Base-by-base conservation (phyloP, 2,329 filamentous ascomycete genomes). In the Clarireedia hainanense region DNA sequence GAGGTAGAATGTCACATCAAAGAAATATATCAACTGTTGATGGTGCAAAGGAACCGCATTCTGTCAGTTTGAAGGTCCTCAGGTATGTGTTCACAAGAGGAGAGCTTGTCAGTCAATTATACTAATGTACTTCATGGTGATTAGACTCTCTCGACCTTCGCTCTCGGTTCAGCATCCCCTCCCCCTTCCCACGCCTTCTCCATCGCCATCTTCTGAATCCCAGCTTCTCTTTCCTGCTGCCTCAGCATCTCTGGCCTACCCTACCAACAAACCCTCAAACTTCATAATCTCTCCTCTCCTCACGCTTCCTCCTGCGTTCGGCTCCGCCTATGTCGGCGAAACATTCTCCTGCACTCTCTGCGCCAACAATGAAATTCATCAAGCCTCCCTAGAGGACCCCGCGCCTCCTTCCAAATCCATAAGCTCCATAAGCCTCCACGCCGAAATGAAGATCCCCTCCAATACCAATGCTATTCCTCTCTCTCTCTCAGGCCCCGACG, bases 371-470 rank as follows among this genome's bases (percentile, higher is more conserved):
- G 92, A 97, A 67, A 34, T 34, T 34, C 72, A 84, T 1, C 64
- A 71, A 6, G 71, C 73, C 17, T 26, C 36, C 20, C 39, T 24
- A 39, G 26, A 27, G 27, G 12, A 20, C 58, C 74, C 73, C 47
- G 50, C 63, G 42, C 59, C 68, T 0, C 40, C 61, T 5, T 59
- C 77, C 61, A 76, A 76, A 52, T 65, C 60, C 23, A 84, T 95
- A 42, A 86, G 83, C 60, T 88, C 88, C 56, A 86, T 96, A 52
- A 81, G 84, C 54, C 89, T 97, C 65, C 82, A 88, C 55, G 94
- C 91, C 0, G 91, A 96, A 72, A 95, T 99, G 86, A 95, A 97
- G 74, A 95, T 91, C 0, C 92, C 94, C 6, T 75, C 76, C n/a
- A 72, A 74, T 2, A 69, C 72, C 24, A 65, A 72, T 0, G 84